Base-by-base conservation (phyloP, 306 rosid genomes). In the Sphenostylis stenocarpa region DNA sequence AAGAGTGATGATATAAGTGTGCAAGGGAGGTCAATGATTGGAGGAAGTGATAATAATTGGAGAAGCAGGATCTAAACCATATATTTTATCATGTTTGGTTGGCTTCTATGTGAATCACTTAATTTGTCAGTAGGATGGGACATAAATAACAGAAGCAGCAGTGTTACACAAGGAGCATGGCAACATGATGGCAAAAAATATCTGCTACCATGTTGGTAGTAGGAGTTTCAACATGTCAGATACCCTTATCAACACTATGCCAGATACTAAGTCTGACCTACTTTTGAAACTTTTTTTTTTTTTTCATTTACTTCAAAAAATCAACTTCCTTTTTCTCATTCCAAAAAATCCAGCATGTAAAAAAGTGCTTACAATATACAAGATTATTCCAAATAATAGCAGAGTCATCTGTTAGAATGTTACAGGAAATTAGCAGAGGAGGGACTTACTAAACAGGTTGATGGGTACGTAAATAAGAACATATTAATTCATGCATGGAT, bases 131-230 rank as follows among this genome's bases (percentile, higher is more conserved):
- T 31, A 20, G 10, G 67, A 69, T 74, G 81, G 53, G 57, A 61
- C 16, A 64, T 65, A 4, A 9, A 75, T 9, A 41, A 53, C 77
- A 60, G 48, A 60, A 66, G 2, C 28, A 17, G 17, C 6, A 64
- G 76, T 23, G 10, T 6, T 70, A 23, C 44, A 53, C 61, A 70
- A 78, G 63, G 74, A 78, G 34, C 23, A 60, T 43, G 57, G 44
- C 24, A 62, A 68, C 15, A 82, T n/a, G 51, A 45, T 45, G 70
- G 23, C 55, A 24, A 34, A 29, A 39, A 38, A 64, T 11, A 26
- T 71, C 47, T 41, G 49, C 55, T 74, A 23, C 16, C 47, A 41
- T 41, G 14, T 13, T 41, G 47, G 15, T 41, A 41, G 47, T 41
- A 15, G 47, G 47, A 41, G 12, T 41, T 41, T 41, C 15, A 41